Conservation (phyloP, 1,284 basidiomycete genomes). For the Cutaneotrichosporon cyanovorans region DNA sequence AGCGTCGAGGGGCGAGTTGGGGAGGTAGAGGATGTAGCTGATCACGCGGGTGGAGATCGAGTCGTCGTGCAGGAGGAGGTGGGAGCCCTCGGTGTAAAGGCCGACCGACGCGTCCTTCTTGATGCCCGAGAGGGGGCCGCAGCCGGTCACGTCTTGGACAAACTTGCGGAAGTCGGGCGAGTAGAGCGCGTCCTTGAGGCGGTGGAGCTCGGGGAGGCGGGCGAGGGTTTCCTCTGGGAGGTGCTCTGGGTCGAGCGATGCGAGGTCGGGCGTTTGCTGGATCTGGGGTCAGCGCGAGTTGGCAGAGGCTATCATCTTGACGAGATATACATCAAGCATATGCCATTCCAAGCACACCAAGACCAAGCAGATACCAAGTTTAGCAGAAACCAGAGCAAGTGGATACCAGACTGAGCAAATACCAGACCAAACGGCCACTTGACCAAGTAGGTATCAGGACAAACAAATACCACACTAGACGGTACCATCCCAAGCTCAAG, state of each 20-base stretch:
- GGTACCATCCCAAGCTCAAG: no score
- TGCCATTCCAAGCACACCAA: no score
- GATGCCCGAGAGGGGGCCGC: slow-evolving; percentile 77
- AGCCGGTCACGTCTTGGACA: slow-evolving; percentile 81
- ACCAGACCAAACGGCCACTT: no score
- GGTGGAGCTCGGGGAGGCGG: slow-evolving; percentile 68
- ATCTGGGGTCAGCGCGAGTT: slow-evolving; percentile 56
- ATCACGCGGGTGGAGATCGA: slow-evolving; percentile 92
- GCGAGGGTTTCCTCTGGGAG: slow-evolving; percentile 51
- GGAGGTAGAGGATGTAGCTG: slow-evolving; percentile 96
- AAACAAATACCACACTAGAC: no score
- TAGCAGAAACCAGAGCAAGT: no score
- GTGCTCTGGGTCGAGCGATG: slow-evolving; percentile 73
- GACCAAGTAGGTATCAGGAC: no score
- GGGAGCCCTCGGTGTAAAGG: slow-evolving; percentile 78
- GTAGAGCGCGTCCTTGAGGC: slow-evolving; percentile 87
- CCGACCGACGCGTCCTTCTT: slow-evolving; percentile 97
- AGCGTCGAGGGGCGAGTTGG: slow-evolving; percentile 63
- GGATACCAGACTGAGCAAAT: no score
- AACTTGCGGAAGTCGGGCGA: slow-evolving; percentile 76
- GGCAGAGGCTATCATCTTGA: no score
- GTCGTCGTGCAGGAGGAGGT: slow-evolving; percentile 95
- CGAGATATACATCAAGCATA: no score
- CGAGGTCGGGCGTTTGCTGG: slow-evolving; percentile 94
- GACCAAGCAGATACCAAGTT: no score